Evolutionary conservation across 768 basidiomycete genomes (phyloP).

Genomic region (Hortiboletus flavorubellus): DNA sequence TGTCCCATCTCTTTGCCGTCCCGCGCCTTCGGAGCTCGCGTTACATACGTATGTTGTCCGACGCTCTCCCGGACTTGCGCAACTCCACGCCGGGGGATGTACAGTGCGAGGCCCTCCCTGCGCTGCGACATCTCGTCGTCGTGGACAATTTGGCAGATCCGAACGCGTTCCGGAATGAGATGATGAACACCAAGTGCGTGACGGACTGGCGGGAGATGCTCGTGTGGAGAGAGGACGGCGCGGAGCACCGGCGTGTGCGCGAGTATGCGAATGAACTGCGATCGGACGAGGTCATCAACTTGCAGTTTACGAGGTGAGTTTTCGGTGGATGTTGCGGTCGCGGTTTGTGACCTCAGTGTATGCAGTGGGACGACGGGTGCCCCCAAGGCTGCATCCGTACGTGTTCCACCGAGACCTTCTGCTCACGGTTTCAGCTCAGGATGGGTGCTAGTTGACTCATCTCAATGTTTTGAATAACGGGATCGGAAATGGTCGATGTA

Average conservation of each 20-base stretch:
- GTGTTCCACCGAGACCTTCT: conserved; percentile 12
- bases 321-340: not conserved
- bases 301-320: conserved; percentile 80
- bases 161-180: conserved; percentile 37
- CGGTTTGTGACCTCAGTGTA: not conserved
- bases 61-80: conserved; percentile 55
- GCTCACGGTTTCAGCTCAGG: not conserved
- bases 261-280: conserved; percentile 40
- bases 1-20: conserved; percentile 68
- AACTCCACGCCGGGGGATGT: conserved; percentile 51
- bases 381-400: conserved; percentile 81
- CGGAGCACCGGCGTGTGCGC: conserved; percentile 42
- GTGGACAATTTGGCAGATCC: conserved; percentile 55
- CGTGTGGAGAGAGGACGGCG: conserved; percentile 58
- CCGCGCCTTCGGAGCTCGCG: conserved; percentile 64
- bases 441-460: conserved; percentile 59
- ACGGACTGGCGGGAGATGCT: conserved; percentile 73
- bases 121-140: conserved; percentile 60
- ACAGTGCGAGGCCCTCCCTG: conserved; percentile 55
- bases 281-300: conserved; percentile 71
- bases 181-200: conserved; percentile 44
- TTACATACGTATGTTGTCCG: conserved; percentile 58
- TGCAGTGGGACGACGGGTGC: conserved; percentile 73
- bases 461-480: conserved; percentile 77
- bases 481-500: conserved; percentile 64